These are phyloP conservation scores for Fusarium tanahbumbuense DNA, from an alignment of 2,329 filamentous ascomycete species.

Conservation along the genomic window DNA sequence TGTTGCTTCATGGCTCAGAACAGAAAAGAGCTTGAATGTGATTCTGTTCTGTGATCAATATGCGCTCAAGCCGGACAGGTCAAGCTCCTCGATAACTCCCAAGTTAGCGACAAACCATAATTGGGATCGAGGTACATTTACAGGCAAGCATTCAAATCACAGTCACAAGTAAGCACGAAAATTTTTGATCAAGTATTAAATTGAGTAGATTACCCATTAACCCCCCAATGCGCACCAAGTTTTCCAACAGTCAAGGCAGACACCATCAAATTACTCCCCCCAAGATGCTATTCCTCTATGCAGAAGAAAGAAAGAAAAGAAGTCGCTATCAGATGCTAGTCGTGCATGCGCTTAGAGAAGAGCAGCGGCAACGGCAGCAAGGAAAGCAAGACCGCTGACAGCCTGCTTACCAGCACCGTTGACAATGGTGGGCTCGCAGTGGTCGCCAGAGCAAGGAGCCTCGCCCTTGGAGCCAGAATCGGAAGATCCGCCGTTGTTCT, in stretches of 20 bases:
- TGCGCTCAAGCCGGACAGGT: fast-evolving
- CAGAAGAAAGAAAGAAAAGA: background rate
- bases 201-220: slow-evolving; percentile 1
- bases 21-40: too few relatives aligned
- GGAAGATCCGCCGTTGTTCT: background rate
- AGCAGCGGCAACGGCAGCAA: slow-evolving; percentile 36
- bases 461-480: background rate
- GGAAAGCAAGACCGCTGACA: slow-evolving; percentile 32
- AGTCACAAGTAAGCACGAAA: background rate
- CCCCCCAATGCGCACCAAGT: background rate
- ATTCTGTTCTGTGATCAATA: background rate
- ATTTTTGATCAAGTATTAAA: background rate
- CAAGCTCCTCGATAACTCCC: background rate
- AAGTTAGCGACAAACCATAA: fast-evolving
- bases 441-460: background rate
- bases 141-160: background rate
- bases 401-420: slow-evolving; percentile 38
- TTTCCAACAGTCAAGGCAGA: background rate
- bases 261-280: background rate
- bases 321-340: background rate
- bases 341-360: slow-evolving; percentile 20
- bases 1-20: background rate
- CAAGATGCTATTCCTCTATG: background rate
- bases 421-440: slow-evolving; percentile 29
- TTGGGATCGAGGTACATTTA: background rate